Evolutionary conservation across 352 stramenopile genomes (phyloP), one percentile per base, ranked within the genome.

Genomic region (Thalassiosira ordinaria): DNA sequence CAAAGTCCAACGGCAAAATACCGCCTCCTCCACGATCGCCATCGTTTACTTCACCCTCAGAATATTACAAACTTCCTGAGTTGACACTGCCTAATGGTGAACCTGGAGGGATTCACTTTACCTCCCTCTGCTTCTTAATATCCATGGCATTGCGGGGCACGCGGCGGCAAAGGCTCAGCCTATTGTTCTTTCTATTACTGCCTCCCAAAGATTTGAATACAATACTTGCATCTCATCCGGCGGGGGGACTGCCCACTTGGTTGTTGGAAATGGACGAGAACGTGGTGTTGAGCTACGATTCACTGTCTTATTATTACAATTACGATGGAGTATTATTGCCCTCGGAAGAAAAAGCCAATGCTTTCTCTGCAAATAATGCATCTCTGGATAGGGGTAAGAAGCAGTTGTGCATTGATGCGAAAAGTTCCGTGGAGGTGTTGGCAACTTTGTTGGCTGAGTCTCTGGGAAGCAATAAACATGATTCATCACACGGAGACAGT

Each of bases 131-230:
- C 20, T 91, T 83, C 67, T 31, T 92, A 13, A 64, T 92, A 14
- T 76, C 68, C 31, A 47, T 90, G 39, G 86, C 86, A 0, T 59
- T 91, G 60, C 55, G 86, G 11, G 87, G 89, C 22, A 77, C 80
- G 18, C 64, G 89, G 44, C 22, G 71, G 31, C 89, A 93, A 82
- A 64, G 60, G 56, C 62, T 94, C 39, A 82, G 83, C 20, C 60
- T 94, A 0, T 69, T 94, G 31, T 94, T 92, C 72, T 87, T 90
- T 63, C 51, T 94, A 1, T 64, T 91, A 1, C 59, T 94, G 16
- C 78, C 82, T 16, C 68, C 83, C 7, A 79, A 80, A 35, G 33
- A 78, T 18, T 76, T 94, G 29, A 27, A 72, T 60, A 47, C 20
- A 0, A 72, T 93, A 46, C 69, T 94, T n/a, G 60, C 73, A n/a